Conservation (phyloP, 2,329 filamentous ascomycete genomes). For the Aspergillus luchuensis region DNA sequence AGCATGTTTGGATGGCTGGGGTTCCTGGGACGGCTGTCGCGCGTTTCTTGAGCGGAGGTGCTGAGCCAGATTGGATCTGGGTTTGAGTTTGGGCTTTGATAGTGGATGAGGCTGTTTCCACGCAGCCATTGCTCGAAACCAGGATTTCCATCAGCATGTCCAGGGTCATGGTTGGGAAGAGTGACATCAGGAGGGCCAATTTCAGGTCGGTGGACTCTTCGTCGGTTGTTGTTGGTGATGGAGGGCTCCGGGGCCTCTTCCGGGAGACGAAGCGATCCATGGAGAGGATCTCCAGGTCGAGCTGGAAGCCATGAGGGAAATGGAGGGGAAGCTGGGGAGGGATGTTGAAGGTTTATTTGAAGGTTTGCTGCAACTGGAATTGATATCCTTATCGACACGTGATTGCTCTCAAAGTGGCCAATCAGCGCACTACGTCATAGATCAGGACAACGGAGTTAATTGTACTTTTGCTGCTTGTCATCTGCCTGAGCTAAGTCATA, state of each 20-base stretch:
- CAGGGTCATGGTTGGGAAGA: slow-evolving; percentile 67
- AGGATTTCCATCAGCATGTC: slow-evolving; percentile 75
- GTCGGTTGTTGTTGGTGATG: slow-evolving; percentile 34
- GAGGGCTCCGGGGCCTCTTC: slow-evolving; percentile 35
- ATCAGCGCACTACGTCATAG: slow-evolving; percentile 21
- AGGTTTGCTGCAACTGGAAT: background rate
- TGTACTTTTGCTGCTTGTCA: background rate
- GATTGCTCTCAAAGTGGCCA: slow-evolving; percentile 32
- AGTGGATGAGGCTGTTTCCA: slow-evolving; percentile 63
- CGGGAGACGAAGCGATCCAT: slow-evolving; percentile 47
- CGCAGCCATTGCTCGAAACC: slow-evolving; percentile 74
- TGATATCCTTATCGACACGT: slow-evolving; percentile 1
- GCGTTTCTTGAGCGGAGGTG: slow-evolving; percentile 35
- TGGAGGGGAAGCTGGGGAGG: background rate
- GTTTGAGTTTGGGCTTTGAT: slow-evolving; percentile 44
- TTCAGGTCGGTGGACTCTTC: slow-evolving; percentile 89
- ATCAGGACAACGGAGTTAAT: background rate
- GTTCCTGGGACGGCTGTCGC: slow-evolving; percentile 31
- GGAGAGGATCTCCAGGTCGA: slow-evolving; percentile 23
- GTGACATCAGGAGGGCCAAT: slow-evolving; percentile 76
- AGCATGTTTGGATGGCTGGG: slow-evolving; percentile 64
- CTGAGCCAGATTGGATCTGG: background rate
- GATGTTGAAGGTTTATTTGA: background rate
- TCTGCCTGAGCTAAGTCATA: too few relatives aligned
- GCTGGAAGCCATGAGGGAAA: slow-evolving; percentile 22